Percentiles rank a stretch among this genome's conserved stretches.
phyloP scores from a whole-genome alignment of 768 basidiomycete genomes.

The Pleurotus pulmonarius region DNA sequence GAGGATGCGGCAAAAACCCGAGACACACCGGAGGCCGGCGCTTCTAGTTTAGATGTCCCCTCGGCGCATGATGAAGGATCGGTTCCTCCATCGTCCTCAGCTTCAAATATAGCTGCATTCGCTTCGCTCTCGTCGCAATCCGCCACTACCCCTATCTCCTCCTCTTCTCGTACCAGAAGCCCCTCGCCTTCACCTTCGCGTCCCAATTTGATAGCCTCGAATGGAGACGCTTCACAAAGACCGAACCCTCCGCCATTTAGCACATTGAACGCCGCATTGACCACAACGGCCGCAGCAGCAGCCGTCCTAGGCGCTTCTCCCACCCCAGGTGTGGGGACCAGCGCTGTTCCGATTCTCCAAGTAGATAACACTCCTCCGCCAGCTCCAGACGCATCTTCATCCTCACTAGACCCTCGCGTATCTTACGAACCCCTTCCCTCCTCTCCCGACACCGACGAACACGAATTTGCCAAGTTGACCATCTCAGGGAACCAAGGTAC shows the following conservation, averaged over 20 bases:
- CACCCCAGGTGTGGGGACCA: background rate
- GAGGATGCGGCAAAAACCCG: constrained; percentile 29
- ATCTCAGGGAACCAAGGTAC: background rate
- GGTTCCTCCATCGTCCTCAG: constrained; percentile 17
- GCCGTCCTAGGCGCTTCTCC: constrained; percentile 29
- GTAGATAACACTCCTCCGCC: background rate
- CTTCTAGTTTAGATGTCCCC: constrained; percentile 28
- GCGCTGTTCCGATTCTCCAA: background rate
- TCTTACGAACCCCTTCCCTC: background rate
- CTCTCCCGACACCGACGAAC: background rate
- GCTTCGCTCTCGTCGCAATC: constrained; percentile 5
- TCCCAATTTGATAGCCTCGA: background rate
- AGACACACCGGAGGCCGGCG: constrained; percentile 20
- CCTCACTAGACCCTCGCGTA: background rate
- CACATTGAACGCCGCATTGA: constrained; percentile 41
- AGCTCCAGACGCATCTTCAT: background rate
- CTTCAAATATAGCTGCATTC: background rate
- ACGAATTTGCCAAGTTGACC: background rate
- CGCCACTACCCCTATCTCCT: constrained; percentile 6
- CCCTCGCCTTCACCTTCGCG: constrained; percentile 6
- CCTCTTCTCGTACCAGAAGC: constrained; percentile 8
- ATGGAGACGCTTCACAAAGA: constrained; percentile 13
- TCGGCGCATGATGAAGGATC: constrained; percentile 20
- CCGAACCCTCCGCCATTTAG: constrained; percentile 39
- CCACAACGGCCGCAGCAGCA: constrained; percentile 42